Conservation (phyloP, 1,139 yeast species). For the Hyphopichia pseudoburtonii region DNA sequence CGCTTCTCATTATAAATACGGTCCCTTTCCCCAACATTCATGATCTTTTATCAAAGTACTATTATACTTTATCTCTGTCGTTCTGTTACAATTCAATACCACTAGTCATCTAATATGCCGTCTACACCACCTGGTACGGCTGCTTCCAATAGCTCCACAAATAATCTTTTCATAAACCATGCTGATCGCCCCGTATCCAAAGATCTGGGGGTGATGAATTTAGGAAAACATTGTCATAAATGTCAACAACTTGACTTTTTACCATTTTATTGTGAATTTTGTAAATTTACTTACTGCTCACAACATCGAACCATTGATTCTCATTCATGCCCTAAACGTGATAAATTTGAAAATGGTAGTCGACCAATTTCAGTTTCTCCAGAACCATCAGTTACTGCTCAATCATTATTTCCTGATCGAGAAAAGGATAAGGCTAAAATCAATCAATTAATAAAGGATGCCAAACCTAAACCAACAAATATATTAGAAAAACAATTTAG, state of each 20-base stretch:
- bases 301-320: conserved; percentile 51
- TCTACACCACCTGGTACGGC: conserved; percentile 1
- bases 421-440: conserved; percentile 37
- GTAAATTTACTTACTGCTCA: conserved; percentile 57
- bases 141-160: too few relatives aligned
- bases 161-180: conserved; percentile 1
- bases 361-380: too few relatives aligned
- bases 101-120: conserved; percentile 28
- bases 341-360: conserved; percentile 12
- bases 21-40: too few relatives aligned
- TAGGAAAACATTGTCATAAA: conserved; percentile 64
- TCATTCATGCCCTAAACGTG: conserved; percentile 44
- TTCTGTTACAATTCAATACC: too few relatives aligned
- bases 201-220: conserved; percentile 54
- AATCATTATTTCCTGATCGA: conserved; percentile 59
- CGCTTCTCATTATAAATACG: too few relatives aligned
- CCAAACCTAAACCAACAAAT: conserved; percentile 25
- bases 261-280: conserved; percentile 63
- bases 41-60: too few relatives aligned
- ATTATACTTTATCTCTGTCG: too few relatives aligned
- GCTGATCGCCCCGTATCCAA: conserved; percentile 1
- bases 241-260: conserved; percentile 69
- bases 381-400: too few relatives aligned
- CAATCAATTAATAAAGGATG: conserved; percentile 33
- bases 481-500: conserved; percentile 24